Percentiles rank a stretch among this genome's conserved stretches.
Evolutionary conservation across 2,329 filamentous ascomycete genomes (phyloP).

Genomic region (Ciborinia camelliae): DNA sequence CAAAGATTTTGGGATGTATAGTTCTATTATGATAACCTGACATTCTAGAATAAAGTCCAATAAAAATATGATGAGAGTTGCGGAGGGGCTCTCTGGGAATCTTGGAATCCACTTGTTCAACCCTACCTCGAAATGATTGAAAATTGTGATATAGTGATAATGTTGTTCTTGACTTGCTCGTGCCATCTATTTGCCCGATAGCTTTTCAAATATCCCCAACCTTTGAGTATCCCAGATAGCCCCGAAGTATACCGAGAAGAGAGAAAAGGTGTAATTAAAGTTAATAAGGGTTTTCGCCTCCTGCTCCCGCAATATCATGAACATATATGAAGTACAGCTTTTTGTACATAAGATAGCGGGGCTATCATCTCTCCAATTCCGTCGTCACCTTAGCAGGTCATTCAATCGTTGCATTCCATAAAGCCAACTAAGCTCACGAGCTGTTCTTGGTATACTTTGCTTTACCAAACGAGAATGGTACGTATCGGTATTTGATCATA

Average conservation of each 20-base stretch:
- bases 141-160: not conserved
- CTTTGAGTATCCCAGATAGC: conserved; percentile 10
- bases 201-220: conserved; percentile 9
- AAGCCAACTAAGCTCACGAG: conserved; percentile 32
- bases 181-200: conserved; percentile 14
- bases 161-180: not conserved
- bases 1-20: not conserved
- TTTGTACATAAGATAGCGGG: conserved; percentile 23
- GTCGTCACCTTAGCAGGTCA: conserved; percentile 7
- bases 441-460: conserved; percentile 69
- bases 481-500: conserved; percentile 99
- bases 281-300: conserved; percentile 22
- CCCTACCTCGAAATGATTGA: not conserved
- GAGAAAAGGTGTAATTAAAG: conserved; percentile 30
- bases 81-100: not conserved
- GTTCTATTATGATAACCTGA: not conserved
- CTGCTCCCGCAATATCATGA: conserved; percentile 17
- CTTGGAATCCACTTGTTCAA: not conserved
- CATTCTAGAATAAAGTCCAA: not conserved
- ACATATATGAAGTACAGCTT: conserved; percentile 14
- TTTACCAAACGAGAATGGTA: conserved; percentile 91
- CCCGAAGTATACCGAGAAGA: conserved; percentile 25
- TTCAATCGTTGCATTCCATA: conserved; percentile 7
- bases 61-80: not conserved
- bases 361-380: conserved; percentile 17